Base-by-base conservation (phyloP, 352 stramenopile species). In the Pythium sukuiense region DNA sequence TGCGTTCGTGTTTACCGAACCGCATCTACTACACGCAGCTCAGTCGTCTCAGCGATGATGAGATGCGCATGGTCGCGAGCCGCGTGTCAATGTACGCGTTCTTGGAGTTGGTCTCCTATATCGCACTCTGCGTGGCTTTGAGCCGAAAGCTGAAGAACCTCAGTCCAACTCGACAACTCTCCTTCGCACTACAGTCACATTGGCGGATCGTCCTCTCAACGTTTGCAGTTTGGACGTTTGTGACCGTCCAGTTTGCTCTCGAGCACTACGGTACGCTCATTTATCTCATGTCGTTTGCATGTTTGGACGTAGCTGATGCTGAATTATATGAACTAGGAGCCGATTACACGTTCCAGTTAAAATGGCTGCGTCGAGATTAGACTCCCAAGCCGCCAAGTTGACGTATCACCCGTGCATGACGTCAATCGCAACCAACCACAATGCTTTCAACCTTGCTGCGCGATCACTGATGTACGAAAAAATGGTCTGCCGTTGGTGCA, bases 1-100 rank as follows among this genome's bases (percentile, higher is more conserved):
- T 48, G 41, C 11, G 24, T 4, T 48, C 41, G 41, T 26, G 8
- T 48, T 13, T 26, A 3, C 41, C 41, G 2, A 48, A 48, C 16
- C 41, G 41, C 41, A 48, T 43, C 8, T 43, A 43, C 41, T 26
- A 48, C 41, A 48, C 41, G 41, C 41, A 48, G 41, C 41, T 48
- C 41, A 48, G 41, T 5, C 41, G 41, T 8, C 16, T 48, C 16
- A 48, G 41, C 6, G 41, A 48, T 4, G 41, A 48, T 18, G 41
- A 48, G 8, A 48, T 48, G 41, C 41, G 41, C 6, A 48, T 48
- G 41, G 41, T 48, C 41, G 41, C 41, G 16, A 26, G 41, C 14
- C 41, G 11, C 41, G 41, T 48, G 1, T 48, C 18, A 18, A 48
- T 26, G 41, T 48, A 48, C 41, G 41, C 41, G 41, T 26, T 48